Conservation (phyloP, 2,329 filamentous ascomycete species). For the Penicillium oxalicum region DNA sequence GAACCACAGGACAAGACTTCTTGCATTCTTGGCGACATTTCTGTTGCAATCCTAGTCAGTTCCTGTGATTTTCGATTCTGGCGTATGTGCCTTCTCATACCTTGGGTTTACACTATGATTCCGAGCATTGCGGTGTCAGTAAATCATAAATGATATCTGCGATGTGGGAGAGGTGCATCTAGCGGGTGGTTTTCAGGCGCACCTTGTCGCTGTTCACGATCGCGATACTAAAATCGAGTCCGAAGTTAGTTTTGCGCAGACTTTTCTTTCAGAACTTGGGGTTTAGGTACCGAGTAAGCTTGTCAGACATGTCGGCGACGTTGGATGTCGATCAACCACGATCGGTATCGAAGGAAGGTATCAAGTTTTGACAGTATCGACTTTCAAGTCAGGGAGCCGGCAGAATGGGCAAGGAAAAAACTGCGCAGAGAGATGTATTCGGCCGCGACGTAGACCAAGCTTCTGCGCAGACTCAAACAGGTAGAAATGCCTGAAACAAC, state of each 20-base stretch:
- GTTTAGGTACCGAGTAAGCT: conserved; percentile 74
- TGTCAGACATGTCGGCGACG: conserved; percentile 70
- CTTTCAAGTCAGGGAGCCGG: neutral
- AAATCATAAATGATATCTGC: conserved; percentile 18
- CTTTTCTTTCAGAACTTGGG: neutral
- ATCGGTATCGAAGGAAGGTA: conserved; percentile 10
- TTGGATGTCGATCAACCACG: conserved; percentile 17
- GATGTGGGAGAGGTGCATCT: conserved; percentile 35
- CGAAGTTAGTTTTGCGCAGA: conserved; percentile 12
- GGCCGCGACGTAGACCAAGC: conserved; percentile 18
- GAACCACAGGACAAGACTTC: conserved; percentile 95
- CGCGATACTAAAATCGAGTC: conserved; percentile 65
- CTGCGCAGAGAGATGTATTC: conserved; percentile 7
- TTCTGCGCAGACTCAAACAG: conserved; percentile 18
- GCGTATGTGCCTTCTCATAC: conserved; percentile 40
- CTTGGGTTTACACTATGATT: conserved; percentile 75
- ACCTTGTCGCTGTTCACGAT: conserved; percentile 99
- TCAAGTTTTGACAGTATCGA: conserved; percentile 10
- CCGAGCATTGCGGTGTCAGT: conserved; percentile 36
- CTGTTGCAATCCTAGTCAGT: conserved; percentile 40
- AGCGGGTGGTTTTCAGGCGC: conserved; percentile 31
- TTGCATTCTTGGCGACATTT: conserved; percentile 99
- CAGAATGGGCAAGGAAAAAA: conserved; percentile 2
- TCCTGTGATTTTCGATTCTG: neutral
- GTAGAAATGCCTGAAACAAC: conserved; percentile 11